Evolutionary conservation across 495 filamentous ascomycete genomes (phyloP).

Genomic region (Penicillium subrubescens): DNA sequence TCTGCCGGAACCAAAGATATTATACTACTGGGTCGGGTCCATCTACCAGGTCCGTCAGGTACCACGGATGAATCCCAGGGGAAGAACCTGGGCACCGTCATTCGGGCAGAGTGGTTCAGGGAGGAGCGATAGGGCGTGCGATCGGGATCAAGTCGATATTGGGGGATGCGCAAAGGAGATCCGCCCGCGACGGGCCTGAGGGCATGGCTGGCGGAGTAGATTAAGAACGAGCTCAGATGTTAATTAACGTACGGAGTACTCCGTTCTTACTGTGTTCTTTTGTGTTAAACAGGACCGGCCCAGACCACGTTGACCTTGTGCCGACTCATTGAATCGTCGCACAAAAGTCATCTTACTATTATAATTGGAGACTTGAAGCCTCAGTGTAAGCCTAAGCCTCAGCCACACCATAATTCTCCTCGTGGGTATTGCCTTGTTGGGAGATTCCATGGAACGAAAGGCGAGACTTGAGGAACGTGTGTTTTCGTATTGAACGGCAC

Average conservation of each 20-base stretch:
- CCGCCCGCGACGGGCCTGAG: not conserved
- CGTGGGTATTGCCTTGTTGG: not conserved
- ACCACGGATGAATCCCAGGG: conserved; percentile 3
- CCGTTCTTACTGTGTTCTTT: too few species aligned
- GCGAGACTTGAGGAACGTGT: conserved; percentile 6
- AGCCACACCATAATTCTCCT: not conserved
- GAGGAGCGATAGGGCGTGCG: not conserved
- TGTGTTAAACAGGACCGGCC: not conserved
- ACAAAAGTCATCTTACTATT: conserved; percentile 1
- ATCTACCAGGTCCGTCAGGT: not conserved
- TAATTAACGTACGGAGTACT: not conserved
- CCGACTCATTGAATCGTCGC: not conserved
- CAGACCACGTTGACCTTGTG: not conserved
- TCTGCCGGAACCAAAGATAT: not conserved
- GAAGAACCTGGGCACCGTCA: not conserved
- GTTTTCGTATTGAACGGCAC: not conserved
- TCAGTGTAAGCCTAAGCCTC: not conserved
- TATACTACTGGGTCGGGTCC: not conserved
- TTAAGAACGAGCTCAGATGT: not conserved
- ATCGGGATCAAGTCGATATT: not conserved
- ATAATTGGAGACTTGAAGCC: not conserved
- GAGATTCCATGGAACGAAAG: conserved; percentile 7
- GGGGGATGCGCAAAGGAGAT: not conserved
- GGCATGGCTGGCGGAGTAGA: not conserved
- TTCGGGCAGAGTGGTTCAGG: not conserved